Evolutionary conservation across 192 early-diverging fungal genomes (phyloP), one percentile per base, ranked within the genome.

Genomic region (Coemansia sp.): DNA sequence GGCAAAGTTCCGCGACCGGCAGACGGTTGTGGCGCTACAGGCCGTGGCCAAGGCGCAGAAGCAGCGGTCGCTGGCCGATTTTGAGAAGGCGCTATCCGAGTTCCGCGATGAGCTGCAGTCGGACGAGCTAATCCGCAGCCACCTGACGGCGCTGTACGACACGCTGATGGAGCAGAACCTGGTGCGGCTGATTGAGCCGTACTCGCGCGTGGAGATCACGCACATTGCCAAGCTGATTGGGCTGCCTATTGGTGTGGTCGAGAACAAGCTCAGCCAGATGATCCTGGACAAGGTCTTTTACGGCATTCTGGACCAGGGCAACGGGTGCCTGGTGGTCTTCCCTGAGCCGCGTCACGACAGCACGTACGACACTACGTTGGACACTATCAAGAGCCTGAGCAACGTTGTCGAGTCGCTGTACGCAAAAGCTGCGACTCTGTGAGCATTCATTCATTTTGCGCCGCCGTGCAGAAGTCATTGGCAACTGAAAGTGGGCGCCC

Each of bases 191-290:
- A 98, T 99, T 63, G 95, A 99, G 81, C 97, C 97, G 19, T 99
- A 91, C 64, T 96, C 94, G 40, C 80, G 92, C 15, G 95, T 98
- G 9, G 95, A 99, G 75, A 97, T 99, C 66, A 64, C 85, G 14
- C 93, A 98, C 65, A 87, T 99, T 57, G 94, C 97, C 11, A 78
- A 90, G 39, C 84, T 99, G 43, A 88, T 99, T 31, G 90, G 95
- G 54, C 70, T 97, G 25, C 93, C 95, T 4, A 88, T 89, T 51
- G 64, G 81, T n/a, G 91, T 94, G 53, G 97, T 99, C 8, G 97
- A 99, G 59, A 76, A 82, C 41, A 98, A 99, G 82, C 82, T 99
- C 30, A 97, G 94, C 50, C 93, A 98, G 65, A 98, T 99, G 97
- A 99, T 99, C 60, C 81, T 99, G 61, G 97, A 99, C 78, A 90